phyloP scores from a whole-genome alignment of 139 green algal genomes.

The Chlamydomonas schloesseri region DNA sequence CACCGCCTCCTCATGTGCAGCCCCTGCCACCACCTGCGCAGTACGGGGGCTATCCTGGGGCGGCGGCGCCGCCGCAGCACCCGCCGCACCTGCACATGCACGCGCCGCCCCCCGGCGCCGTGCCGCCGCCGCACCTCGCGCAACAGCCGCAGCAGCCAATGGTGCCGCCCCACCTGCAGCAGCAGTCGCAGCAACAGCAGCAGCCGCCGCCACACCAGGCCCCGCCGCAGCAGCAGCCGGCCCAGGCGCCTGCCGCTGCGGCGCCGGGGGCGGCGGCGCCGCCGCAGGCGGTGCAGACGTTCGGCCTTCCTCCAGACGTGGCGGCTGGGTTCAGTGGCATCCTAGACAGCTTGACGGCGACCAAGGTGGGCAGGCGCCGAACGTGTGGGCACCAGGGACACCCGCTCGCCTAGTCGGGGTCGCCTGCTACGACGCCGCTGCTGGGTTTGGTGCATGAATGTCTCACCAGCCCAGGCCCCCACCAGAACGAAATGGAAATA shows the following conservation, averaged over 20 bases:
- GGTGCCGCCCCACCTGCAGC: not conserved
- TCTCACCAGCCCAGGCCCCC: too few relatives aligned
- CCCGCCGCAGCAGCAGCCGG: not conserved
- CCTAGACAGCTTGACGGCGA: conserved; percentile 28
- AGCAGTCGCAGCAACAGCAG: not conserved
- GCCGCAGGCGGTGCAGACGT: not conserved
- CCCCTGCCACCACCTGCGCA: not conserved
- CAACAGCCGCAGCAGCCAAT: not conserved
- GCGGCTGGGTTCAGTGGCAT: conserved; percentile 3
- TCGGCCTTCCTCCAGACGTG: conserved; percentile 8
- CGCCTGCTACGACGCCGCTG: too few relatives aligned
- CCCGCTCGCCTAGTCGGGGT: too few relatives aligned
- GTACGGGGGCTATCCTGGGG: not conserved
- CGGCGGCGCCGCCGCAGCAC: not conserved
- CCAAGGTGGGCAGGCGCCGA: conserved; percentile 30
- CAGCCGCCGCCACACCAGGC: not conserved
- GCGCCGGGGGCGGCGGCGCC: not conserved
- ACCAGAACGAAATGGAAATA: too few relatives aligned
- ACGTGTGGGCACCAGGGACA: too few relatives aligned
- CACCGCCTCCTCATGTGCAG: not conserved
- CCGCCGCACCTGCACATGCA: not conserved
- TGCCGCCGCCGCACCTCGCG: not conserved
- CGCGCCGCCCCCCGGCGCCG: too few relatives aligned
- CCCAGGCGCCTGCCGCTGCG: not conserved
- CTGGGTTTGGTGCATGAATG: too few relatives aligned